Percentiles rank a stretch among this genome's conserved stretches.
These are phyloP conservation scores for Arachnomyces sp. DNA, from an alignment of 2,329 filamentous ascomycete species.

Conservation along the genomic window DNA sequence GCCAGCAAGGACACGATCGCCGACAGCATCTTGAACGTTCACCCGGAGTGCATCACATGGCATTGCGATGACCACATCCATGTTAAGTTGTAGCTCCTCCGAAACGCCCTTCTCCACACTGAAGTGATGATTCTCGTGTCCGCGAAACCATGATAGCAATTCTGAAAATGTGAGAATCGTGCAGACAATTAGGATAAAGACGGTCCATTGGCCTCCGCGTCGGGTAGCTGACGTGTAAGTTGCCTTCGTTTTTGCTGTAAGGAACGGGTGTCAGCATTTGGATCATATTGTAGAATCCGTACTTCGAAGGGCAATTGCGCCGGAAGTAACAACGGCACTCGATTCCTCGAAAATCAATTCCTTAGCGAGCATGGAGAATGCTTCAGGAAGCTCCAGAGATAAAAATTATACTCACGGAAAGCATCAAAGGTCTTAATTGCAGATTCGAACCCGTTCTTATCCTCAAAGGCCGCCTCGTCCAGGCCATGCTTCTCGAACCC, in stretches of 20 bases:
- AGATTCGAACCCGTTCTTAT: slow-evolving; percentile 52
- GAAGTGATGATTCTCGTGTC: slow-evolving; percentile 80
- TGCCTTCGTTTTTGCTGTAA: slow-evolving; percentile 82
- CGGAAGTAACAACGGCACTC: slow-evolving; percentile 6
- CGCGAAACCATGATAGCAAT: slow-evolving; percentile 72
- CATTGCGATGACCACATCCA: slow-evolving; percentile 91
- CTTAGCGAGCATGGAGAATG: background rate
- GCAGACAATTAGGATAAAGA: slow-evolving; percentile 70
- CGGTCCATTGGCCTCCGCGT: slow-evolving; percentile 88
- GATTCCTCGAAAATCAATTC: slow-evolving; percentile 3
- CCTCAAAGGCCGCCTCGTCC: slow-evolving; percentile 73
- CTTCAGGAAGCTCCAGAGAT: too few species aligned
- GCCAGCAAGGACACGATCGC: slow-evolving; percentile 81
- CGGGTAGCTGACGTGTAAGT: slow-evolving; percentile 80
- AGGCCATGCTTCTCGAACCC: slow-evolving; percentile 64
- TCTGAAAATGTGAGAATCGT: slow-evolving; percentile 70
- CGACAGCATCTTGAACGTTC: slow-evolving; percentile 92
- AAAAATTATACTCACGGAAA: slow-evolving; percentile 62
- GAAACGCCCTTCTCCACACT: slow-evolving; percentile 87
- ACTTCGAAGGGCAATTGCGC: slow-evolving; percentile 1
- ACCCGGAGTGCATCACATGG: slow-evolving; percentile 79
- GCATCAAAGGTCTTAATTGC: slow-evolving; percentile 82
- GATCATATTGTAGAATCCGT: slow-evolving; percentile 3
- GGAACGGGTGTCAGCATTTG: background rate
- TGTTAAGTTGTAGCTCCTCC: slow-evolving; percentile 83